Percentiles rank a stretch among this genome's conserved stretches.
phyloP scores from a whole-genome alignment of 805 yeast species.

The Teunomyces gatunensis region DNA sequence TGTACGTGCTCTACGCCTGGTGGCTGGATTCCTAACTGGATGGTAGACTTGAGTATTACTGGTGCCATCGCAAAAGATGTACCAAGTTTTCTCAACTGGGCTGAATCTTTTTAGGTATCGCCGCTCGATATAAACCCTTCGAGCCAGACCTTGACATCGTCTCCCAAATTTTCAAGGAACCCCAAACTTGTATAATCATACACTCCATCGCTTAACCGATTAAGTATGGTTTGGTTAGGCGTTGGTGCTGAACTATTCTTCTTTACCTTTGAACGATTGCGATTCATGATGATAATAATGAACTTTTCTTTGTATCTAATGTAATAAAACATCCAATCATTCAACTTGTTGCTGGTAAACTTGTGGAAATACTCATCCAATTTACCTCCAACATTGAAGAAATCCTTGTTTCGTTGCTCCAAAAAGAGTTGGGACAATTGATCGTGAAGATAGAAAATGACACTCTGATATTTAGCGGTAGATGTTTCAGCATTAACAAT shows the following conservation, averaged over 20 bases:
- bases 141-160: slow-evolving; percentile 42
- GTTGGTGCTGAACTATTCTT: slow-evolving; percentile 8
- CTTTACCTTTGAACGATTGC: slow-evolving; percentile 20
- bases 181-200: slow-evolving; percentile 33
- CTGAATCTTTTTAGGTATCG: slow-evolving; percentile 5
- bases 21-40: slow-evolving; percentile 38
- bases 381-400: slow-evolving; percentile 18
- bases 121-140: slow-evolving; percentile 25
- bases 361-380: slow-evolving; percentile 40
- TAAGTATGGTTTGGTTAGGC: slow-evolving; percentile 6
- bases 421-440: slow-evolving; percentile 32
- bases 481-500: slow-evolving; percentile 7
- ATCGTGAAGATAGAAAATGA: slow-evolving; percentile 39
- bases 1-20: slow-evolving; percentile 39
- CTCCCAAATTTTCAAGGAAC: slow-evolving; percentile 40
- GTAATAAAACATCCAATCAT: slow-evolving; percentile 44
- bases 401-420: slow-evolving; percentile 18
- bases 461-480: slow-evolving; percentile 19
- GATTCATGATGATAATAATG: slow-evolving; percentile 35
- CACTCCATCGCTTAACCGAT: slow-evolving; percentile 21
- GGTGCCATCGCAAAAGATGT: slow-evolving; percentile 41
- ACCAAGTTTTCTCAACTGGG: slow-evolving; percentile 36
- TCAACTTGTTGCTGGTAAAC: slow-evolving; percentile 33
- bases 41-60: slow-evolving; percentile 27
- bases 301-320: slow-evolving; percentile 26